phyloP scores from a whole-genome alignment of 129 eudicot species.

The Saposhnikovia divaricata region DNA sequence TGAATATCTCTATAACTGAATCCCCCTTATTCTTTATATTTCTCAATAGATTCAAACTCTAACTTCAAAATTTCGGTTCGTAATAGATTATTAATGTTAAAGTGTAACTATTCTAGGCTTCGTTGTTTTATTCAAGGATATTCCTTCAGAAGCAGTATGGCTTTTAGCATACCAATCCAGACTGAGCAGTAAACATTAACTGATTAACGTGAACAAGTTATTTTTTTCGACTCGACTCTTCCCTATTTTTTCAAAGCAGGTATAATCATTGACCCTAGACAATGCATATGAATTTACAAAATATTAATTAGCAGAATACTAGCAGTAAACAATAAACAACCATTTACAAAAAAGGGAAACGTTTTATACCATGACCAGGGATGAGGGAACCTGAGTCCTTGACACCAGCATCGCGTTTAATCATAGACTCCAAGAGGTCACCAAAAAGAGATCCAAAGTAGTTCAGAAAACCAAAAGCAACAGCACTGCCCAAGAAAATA shows the following conservation, averaged over 20 bases:
- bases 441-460: conserved; percentile 95
- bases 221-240: not conserved
- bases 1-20: not conserved
- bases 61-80: not conserved
- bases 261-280: not conserved
- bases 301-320: not conserved
- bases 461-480: conserved; percentile 70
- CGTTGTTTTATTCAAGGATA: not conserved
- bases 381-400: conserved; percentile 99
- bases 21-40: not conserved
- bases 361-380: conserved; percentile 87
- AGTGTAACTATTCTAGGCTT: not conserved
- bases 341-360: not conserved
- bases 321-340: not conserved
- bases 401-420: conserved; percentile 98
- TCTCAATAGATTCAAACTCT: not conserved
- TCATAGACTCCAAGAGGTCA: conserved; percentile 90
- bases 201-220: not conserved
- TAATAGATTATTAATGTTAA: not conserved
- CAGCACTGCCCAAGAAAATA: conserved; percentile 46
- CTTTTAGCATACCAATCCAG: not conserved
- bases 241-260: not conserved
- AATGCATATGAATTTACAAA: not conserved
- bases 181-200: not conserved
- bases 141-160: not conserved